Evolutionary conservation across 176 grass and related monocot genomes (phyloP), one percentile per base, ranked within the genome.

Genomic region (Tuctoria greenei): DNA sequence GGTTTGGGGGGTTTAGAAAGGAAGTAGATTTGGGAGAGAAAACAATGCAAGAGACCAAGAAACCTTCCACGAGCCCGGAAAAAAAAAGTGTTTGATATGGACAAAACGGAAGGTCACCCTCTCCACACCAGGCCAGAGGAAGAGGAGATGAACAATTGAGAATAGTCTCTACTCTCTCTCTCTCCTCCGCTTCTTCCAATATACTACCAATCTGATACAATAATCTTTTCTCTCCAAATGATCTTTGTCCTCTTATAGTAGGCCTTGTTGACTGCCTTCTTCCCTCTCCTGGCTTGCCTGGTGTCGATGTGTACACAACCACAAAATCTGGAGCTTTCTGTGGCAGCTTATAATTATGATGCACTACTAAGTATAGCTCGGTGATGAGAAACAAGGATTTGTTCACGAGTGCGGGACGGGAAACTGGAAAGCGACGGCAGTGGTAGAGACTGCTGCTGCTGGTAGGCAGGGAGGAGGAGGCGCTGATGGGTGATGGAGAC

Each of bases 1-100:
- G 82, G 82, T 79, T 79, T 10, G 38, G 73, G 57, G 66, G 82
- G 75, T 85, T 85, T 85, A 79, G 74, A 78, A 71, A 84, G 38
- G 24, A 79, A 26, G 8, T 66, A 37, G 74, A 79, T 73, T 79
- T 79, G 45, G 7, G 47, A 68, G 64, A 84, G 74, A 78, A 66
- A 83, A 83, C 55, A 62, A 69, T 50, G 51, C 41, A 5, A 17
- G 59, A 16, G 51, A 43, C 28, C 50, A 55, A 45, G 31, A 67
- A 28, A 65, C n/a, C n/a, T n/a, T n/a, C n/a, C n/a, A n/a, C n/a
- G n/a, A n/a, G n/a, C n/a, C n/a, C n/a, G 8, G n/a, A n/a, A n/a
- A n/a, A n/a, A n/a, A n/a, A 57, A 77, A 17, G 44, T 28, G 37
- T 9, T 71, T 81, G 82, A 89, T 69, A 82, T 66, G 71, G 72